Evolutionary conservation across 495 filamentous ascomycete genomes (phyloP).

Genomic region (Penicillium chermesinum): DNA sequence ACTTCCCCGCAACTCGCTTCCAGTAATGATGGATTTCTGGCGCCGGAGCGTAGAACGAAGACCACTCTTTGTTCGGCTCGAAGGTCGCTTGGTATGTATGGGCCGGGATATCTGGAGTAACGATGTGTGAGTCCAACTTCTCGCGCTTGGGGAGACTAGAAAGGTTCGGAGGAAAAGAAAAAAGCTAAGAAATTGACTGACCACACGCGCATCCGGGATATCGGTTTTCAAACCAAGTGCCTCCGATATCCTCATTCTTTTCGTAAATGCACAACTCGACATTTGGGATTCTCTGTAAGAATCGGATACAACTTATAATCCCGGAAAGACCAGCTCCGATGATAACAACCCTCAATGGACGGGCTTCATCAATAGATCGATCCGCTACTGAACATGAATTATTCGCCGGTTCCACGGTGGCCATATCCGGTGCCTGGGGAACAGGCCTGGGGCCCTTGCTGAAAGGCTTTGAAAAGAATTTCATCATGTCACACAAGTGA

Average conservation of each 20-base stretch:
- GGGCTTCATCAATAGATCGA: constrained; percentile 52
- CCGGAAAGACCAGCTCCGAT: constrained; percentile 66
- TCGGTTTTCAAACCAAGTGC: constrained; percentile 68
- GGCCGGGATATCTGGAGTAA: constrained; percentile 33
- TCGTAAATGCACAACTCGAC: constrained; percentile 63
- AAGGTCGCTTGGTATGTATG: constrained; percentile 50
- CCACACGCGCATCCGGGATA: constrained; percentile 64
- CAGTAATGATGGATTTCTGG: constrained; percentile 58
- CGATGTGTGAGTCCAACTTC: neutral
- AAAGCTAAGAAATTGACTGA: constrained; percentile 11
- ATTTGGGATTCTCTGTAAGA: constrained; percentile 52
- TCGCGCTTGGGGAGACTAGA: neutral
- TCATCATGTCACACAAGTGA: neutral
- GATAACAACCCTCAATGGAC: constrained; percentile 53
- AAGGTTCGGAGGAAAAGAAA: neutral
- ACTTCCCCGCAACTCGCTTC: constrained; percentile 37
- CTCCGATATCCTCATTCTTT: constrained; percentile 69
- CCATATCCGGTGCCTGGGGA: neutral
- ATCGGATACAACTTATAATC: constrained; percentile 54
- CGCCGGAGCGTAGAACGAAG: constrained; percentile 51
- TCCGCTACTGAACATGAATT: constrained; percentile 26
- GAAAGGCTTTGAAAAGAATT: neutral
- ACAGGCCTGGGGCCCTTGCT: neutral
- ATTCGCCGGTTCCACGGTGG: neutral
- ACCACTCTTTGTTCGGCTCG: constrained; percentile 54